Evolutionary conservation across 1,284 basidiomycete genomes (phyloP).

Genomic region (Vanrija pseudolonga): DNA sequence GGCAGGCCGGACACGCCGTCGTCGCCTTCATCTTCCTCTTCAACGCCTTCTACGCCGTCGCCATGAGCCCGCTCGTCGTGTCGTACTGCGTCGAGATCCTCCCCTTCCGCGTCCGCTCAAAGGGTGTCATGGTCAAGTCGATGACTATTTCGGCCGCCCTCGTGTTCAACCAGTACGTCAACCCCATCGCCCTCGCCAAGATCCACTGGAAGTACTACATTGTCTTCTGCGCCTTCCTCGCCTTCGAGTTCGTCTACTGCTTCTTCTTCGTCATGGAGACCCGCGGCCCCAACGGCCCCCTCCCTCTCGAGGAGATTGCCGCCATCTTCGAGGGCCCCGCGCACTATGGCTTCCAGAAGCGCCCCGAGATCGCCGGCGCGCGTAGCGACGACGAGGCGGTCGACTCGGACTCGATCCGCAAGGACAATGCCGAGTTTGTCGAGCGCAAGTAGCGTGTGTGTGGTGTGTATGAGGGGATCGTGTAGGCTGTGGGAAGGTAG

Average conservation of each 20-base stretch:
- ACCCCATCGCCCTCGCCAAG: constrained; percentile 22
- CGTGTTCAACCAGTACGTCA: constrained; percentile 20
- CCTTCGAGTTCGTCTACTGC: constrained; percentile 11
- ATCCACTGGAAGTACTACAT: constrained; percentile 28
- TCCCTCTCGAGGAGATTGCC: constrained; percentile 17
- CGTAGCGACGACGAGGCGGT: neutral
- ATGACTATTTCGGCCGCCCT: constrained; percentile 35
- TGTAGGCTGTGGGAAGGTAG: no score
- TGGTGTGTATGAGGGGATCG: no score
- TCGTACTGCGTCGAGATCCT: constrained; percentile 21
- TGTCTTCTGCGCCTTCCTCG: constrained; percentile 2
- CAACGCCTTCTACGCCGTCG: constrained; percentile 42
- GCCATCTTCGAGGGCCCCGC: constrained; percentile 19
- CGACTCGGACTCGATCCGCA: no score
- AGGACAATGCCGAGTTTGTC: no score
- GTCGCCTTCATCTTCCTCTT: constrained; percentile 33
- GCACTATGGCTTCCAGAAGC: constrained; percentile 17
- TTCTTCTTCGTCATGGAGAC: constrained; percentile 33
- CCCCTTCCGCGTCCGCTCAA: constrained; percentile 59
- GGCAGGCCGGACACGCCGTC: constrained; percentile 10
- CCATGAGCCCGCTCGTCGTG: constrained; percentile 45
- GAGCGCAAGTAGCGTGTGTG: no score
- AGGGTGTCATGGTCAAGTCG: constrained; percentile 63
- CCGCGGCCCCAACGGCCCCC: constrained; percentile 21
- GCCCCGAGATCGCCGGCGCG: neutral